These are phyloP conservation scores for Claviceps sorghi DNA, from an alignment of 2,329 filamentous ascomycete genomes.

Conservation along the genomic window DNA sequence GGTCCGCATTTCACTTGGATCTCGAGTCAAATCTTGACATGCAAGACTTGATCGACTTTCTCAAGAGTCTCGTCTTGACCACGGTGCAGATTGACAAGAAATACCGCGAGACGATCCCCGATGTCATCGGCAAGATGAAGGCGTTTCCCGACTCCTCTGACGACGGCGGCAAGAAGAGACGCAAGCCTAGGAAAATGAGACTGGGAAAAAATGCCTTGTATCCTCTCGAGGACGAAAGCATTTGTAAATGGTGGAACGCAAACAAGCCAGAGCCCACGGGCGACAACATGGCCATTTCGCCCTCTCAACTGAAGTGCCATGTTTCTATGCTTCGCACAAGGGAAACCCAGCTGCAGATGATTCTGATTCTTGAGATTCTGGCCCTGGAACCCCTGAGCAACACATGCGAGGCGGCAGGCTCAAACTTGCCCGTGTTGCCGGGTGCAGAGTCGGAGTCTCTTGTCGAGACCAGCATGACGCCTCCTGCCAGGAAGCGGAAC, in stretches of 20 bases:
- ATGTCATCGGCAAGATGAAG: slow-evolving; percentile 43
- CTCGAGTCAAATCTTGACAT: slow-evolving; percentile 46
- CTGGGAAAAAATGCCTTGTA: slow-evolving; percentile 56
- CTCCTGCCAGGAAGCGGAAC: slow-evolving; percentile 37
- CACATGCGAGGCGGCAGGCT: slow-evolving; percentile 26
- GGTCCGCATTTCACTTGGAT: slow-evolving; percentile 53
- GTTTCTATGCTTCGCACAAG: slow-evolving; percentile 54
- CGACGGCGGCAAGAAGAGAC: slow-evolving; percentile 29
- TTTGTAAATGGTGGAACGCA: slow-evolving; percentile 56
- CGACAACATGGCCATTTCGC: slow-evolving; percentile 31
- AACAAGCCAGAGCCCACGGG: slow-evolving; percentile 37
- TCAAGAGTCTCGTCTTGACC: slow-evolving; percentile 54
- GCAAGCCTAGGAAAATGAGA: slow-evolving; percentile 49
- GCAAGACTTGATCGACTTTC: slow-evolving; percentile 49
- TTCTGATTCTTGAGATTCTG: slow-evolving; percentile 62
- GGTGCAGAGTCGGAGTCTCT: slow-evolving; percentile 17
- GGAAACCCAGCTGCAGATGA: slow-evolving; percentile 70
- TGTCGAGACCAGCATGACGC: slow-evolving; percentile 15
- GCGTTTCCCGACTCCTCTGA: slow-evolving; percentile 42
- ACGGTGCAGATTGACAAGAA: slow-evolving; percentile 63
- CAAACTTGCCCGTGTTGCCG: slow-evolving; percentile 31
- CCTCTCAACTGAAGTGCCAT: slow-evolving; percentile 44
- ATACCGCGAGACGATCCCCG: slow-evolving; percentile 56
- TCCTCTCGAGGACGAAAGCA: slow-evolving; percentile 46
- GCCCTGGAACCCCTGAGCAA: slow-evolving; percentile 46